Base-by-base conservation (phyloP, 768 basidiomycete genomes). In the Jaapia argillacea region DNA sequence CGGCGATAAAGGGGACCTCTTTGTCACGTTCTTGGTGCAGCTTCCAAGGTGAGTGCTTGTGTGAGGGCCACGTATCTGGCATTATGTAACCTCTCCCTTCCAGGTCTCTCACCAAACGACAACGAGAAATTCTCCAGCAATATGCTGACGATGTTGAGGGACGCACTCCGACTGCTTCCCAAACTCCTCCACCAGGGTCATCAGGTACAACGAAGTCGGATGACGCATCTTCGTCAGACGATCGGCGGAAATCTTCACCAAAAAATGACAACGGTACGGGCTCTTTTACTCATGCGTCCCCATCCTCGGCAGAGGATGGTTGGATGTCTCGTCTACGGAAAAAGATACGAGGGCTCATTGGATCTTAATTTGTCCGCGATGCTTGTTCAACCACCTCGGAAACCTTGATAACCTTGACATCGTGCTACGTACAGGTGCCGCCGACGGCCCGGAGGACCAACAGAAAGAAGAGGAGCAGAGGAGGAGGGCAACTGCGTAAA, bases 101-200 rank as follows among this genome's bases (percentile, higher is more conserved):
- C 59, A 97, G 94, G 66, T 76, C 85, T 16, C 70, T 98, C 46
- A 82, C 88, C 2, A 64, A 74, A 48, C 80, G 80, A 26, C 94
- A 99, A 68, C 80, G 85, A 47, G 79, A 85, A 57, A 80, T 97
- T 47, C 60, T 98, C 33, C 79, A 98, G 62, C 77, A 79, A 49
- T 98, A 85, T 55, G 94, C 89, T 16, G 86, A 92, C 57, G 93
- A 97, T 53, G 73, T 88, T n/a, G 92, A 96, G 62, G 89, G 86
- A 45, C 72, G 70, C 45, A 52, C 54, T 40, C 45, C 54, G 20
- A 47, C 53, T 35, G 43, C 53, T 36, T 46, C 48, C 36, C 41
- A 38, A 31, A 49, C 46, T 44, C 48, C 51, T 33, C 16, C 28
- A 33, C 28, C 10, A 33, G 28, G 16, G 10, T 33, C 28, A 33